Conservation (phyloP, 352 stramenopile genomes). For the Globisporangium cylindrosporum region DNA sequence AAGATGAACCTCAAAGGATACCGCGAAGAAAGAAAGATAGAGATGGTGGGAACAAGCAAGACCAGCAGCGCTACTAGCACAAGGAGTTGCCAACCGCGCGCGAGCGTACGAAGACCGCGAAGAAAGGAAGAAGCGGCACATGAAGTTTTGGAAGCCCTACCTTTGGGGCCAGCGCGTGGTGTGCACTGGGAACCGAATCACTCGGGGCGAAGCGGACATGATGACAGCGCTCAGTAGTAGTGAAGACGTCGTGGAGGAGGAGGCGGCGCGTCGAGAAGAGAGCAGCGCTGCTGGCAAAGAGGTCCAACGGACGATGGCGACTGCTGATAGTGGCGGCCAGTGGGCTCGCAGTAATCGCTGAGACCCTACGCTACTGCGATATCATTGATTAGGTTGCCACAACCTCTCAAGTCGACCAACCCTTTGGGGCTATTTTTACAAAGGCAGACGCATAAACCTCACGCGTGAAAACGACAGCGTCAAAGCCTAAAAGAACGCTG, state of each 20-base stretch:
- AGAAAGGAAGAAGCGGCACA: neutral
- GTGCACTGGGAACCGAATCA: too few species aligned
- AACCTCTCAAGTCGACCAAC: neutral
- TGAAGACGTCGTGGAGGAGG: neutral
- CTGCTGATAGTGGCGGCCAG: neutral
- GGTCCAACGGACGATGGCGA: neutral
- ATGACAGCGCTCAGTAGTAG: neutral
- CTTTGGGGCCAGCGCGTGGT: too few species aligned
- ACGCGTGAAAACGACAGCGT: neutral
- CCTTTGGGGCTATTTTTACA: slow-evolving; percentile 6
- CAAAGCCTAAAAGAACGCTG: neutral
- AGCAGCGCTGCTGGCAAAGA: neutral
- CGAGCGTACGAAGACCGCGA: neutral
- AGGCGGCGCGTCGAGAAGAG: neutral
- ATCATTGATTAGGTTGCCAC: neutral
- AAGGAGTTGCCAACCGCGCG: neutral
- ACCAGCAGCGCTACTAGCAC: too few species aligned
- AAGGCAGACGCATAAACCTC: neutral
- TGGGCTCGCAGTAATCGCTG: neutral
- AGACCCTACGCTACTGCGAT: neutral
- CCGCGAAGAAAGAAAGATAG: too few species aligned
- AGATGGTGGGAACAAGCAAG: too few species aligned
- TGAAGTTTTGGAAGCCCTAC: neutral
- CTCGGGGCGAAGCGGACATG: neutral
- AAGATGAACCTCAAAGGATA: too few species aligned